Conservation (phyloP, 23 red algal genomes). For the Gracilaria caudata region DNA sequence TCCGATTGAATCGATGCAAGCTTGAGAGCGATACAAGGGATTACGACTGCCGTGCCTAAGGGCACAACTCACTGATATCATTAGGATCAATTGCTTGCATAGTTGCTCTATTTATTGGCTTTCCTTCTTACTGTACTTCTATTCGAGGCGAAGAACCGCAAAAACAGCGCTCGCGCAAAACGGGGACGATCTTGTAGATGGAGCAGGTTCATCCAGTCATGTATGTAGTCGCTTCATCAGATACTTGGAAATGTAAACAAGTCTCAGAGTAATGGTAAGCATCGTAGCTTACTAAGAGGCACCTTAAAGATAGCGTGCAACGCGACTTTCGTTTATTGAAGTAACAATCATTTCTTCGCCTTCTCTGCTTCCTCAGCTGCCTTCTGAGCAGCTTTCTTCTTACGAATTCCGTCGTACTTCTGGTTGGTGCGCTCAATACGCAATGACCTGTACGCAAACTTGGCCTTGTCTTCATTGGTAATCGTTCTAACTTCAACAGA, state of each 20-base stretch:
- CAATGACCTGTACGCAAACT: constrained; percentile 72
- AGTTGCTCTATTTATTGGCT: not conserved
- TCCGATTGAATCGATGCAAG: not conserved
- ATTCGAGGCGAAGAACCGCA: not conserved
- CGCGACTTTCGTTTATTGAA: not conserved
- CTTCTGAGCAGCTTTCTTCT: constrained; percentile 83
- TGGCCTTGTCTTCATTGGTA: constrained; percentile 84
- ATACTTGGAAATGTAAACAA: not conserved
- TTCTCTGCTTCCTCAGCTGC: constrained; percentile 77
- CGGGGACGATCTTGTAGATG: not conserved
- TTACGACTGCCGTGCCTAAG: not conserved
- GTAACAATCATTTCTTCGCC: constrained; percentile 55
- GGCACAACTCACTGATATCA: not conserved
- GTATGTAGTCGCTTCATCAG: not conserved
- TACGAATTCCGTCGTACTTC: constrained; percentile 73
- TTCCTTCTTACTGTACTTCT: not conserved
- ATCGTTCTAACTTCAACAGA: constrained; percentile 71
- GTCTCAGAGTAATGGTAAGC: not conserved
- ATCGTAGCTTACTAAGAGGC: not conserved
- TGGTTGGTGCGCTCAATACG: constrained; percentile 76
- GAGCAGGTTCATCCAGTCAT: not conserved
- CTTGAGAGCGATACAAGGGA: not conserved
- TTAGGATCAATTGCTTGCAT: not conserved
- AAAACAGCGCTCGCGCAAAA: not conserved
- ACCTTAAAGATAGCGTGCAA: not conserved